Base-by-base conservation (phyloP, 2,329 filamentous ascomycete species). In the Cordyceps tenuipes region DNA sequence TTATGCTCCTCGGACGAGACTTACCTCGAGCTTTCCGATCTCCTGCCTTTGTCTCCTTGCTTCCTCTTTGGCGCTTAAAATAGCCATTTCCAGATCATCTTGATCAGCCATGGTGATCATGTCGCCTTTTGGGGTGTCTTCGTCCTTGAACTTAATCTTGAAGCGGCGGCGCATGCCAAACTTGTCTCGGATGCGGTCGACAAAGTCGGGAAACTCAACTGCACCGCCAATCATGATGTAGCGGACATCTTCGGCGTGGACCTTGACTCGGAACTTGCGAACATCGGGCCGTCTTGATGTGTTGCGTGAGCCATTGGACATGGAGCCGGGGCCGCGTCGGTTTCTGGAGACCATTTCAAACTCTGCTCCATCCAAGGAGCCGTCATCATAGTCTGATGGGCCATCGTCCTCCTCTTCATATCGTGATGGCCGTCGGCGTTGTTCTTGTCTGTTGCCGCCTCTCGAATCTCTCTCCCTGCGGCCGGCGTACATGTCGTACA, bases 31-130 rank as follows among this genome's bases (percentile, higher is more conserved):
- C 82, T 96, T 97, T 57, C 90, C 91, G 78, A 91, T 88, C 64
- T 96, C 92, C 63, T 82, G 80, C 67, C 86, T 83, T 70, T 93
- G 88, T 72, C 83, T 89, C 74, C 80, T 84, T 52, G 89, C 91
- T 62, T 78, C 76, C 54, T 82, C 82, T 72, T 85, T 89, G 7
- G 87, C 86, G 51, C 79, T 82, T 71, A 83, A 82, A 58, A 97
- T 80, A 31, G 90, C 86, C 85, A 97, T 89, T 55, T 97, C 92
- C 63, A 97, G 75, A 76, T 99, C 94, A 69, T 99, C 94, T 73
- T 97, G 90, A 72, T 99, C 94, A 34, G 89, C 91, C 84, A 99
- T 88, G 36, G 93, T 97, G 69, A 99, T 95, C 89, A 97, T 93
- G 69, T 97, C 93, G 3, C 88, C 89, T 59, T 87, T 80, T 0